A percentile compares a stretch with the other conserved stretches of the same genome.
phyloP scores from a whole-genome alignment of 2,329 filamentous ascomycete species.

The Calonectria pseudoturangicola region DNA sequence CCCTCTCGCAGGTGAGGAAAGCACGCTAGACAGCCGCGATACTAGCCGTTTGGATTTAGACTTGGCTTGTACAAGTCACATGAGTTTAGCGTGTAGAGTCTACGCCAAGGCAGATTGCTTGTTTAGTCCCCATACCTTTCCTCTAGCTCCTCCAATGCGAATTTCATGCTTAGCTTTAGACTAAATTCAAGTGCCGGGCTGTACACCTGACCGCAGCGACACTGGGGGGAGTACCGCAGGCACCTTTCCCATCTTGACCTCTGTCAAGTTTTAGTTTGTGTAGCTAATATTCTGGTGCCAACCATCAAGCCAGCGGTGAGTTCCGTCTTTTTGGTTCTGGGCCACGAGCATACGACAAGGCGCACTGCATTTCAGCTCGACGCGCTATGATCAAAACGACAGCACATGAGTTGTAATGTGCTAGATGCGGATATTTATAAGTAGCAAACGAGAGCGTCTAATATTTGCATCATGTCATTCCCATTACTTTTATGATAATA shows the following conservation, averaged over 20 bases:
- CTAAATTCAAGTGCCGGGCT: not conserved
- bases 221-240: not conserved
- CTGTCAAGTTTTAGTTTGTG: not conserved
- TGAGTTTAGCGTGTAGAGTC: not conserved
- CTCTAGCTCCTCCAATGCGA: not conserved
- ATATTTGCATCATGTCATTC: not conserved
- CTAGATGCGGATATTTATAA: not conserved
- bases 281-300: not conserved
- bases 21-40: not conserved
- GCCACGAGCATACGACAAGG: not conserved
- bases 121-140: not conserved
- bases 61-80: not conserved
- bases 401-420: not conserved
- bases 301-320: slow-evolving; percentile 5
- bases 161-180: not conserved
- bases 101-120: slow-evolving; percentile 3
- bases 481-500: not conserved
- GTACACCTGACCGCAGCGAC: not conserved
- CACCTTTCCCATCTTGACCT: not conserved
- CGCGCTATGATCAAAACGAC: not conserved
- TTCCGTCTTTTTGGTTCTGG: not conserved
- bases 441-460: not conserved
- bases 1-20: not conserved
- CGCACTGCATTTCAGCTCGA: not conserved
- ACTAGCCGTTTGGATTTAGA: not conserved